Conservation (phyloP, 768 basidiomycete species). For the Boletus reticuloceps region DNA sequence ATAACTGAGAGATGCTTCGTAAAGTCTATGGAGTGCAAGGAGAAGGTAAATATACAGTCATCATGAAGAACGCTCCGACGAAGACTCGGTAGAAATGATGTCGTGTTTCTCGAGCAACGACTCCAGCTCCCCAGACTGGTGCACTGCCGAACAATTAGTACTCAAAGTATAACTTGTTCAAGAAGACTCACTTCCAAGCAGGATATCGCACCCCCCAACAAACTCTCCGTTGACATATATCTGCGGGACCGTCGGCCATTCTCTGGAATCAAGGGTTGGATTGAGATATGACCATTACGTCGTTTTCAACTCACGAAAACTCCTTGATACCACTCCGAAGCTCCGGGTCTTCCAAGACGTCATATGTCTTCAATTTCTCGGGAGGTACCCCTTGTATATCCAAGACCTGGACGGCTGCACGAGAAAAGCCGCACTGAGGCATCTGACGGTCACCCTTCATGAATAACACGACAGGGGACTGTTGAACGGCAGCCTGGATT, state of each 20-base stretch:
- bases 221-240: constrained; percentile 95
- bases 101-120: constrained; percentile 69
- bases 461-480: constrained; percentile 87
- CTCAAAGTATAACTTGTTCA: neutral
- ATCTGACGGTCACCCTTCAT: constrained; percentile 93
- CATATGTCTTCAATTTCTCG: constrained; percentile 85
- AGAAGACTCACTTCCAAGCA: constrained; percentile 72
- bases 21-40: neutral
- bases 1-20: neutral
- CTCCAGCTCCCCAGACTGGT: constrained; percentile 93
- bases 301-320: constrained; percentile 77
- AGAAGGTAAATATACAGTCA: neutral
- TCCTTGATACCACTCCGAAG: constrained; percentile 88
- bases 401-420: constrained; percentile 89
- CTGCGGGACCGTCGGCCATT: constrained; percentile 98
- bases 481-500: constrained; percentile 71
- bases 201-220: constrained; percentile 94
- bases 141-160: constrained; percentile 60
- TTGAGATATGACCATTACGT: neutral
- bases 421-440: constrained; percentile 94
- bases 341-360: constrained; percentile 85
- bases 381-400: constrained; percentile 76
- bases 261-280: constrained; percentile 44
- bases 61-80: constrained; percentile 3
- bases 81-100: constrained; percentile 41